Conservation (phyloP, 805 yeast genomes). For the Pichia manshurica region DNA sequence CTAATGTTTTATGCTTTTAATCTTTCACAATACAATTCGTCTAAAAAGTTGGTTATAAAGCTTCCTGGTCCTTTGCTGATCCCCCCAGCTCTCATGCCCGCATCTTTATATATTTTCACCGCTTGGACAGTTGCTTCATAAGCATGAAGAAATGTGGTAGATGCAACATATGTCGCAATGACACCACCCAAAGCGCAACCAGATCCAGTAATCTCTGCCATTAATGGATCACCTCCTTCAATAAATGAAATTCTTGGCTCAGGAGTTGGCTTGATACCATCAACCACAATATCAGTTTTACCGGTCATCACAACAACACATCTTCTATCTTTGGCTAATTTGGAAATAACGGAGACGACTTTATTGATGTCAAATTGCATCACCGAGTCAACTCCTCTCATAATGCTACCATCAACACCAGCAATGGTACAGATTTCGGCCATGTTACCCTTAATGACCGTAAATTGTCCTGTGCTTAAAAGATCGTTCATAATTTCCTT, state of each 20-base stretch:
- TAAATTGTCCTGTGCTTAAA: constrained; percentile 50
- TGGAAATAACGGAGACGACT: constrained; percentile 37
- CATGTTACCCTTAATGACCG: constrained; percentile 77
- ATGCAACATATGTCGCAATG: constrained; percentile 54
- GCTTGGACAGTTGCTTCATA: constrained; percentile 50
- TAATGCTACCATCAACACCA: constrained; percentile 34
- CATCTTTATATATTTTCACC: constrained; percentile 50
- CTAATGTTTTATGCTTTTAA: background rate
- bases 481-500: constrained; percentile 41
- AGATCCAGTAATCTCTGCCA: constrained; percentile 71
- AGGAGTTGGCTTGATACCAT: constrained; percentile 33
- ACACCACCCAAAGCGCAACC: constrained; percentile 80
- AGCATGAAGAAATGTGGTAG: constrained; percentile 32
- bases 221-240: constrained; percentile 53
- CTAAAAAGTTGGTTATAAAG: constrained; percentile 44
- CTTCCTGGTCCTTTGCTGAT: constrained; percentile 47
- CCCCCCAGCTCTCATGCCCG: constrained; percentile 51
- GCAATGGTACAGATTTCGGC: constrained; percentile 72
- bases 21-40: constrained; percentile 26
- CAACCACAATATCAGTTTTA: constrained; percentile 42
- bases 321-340: constrained; percentile 45
- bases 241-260: constrained; percentile 22
- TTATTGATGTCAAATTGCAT: constrained; percentile 18
- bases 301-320: constrained; percentile 74
- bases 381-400: constrained; percentile 70